Evolutionary conservation across 108 stramenopile species (phyloP).

Genomic region (Nannochloropsis oceanica): DNA sequence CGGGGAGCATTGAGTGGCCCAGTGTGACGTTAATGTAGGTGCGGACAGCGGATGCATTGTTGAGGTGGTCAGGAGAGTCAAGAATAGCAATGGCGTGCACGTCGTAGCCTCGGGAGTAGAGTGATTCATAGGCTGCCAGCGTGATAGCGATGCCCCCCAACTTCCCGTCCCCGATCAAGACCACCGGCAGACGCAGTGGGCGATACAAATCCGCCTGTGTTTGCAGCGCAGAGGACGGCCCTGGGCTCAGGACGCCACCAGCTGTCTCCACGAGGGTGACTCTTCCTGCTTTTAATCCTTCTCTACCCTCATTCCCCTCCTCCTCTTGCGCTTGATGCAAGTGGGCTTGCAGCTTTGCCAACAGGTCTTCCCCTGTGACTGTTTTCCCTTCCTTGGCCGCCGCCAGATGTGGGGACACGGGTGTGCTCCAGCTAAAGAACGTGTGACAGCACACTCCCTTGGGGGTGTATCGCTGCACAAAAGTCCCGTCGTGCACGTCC

Average conservation of each 20-base stretch:
- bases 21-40: neutral
- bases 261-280: slow-evolving; percentile 38
- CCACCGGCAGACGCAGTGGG: slow-evolving; percentile 48
- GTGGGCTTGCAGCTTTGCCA: slow-evolving; percentile 35
- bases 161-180: slow-evolving; percentile 78
- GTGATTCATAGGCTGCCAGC: slow-evolving; percentile 62
- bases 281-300: neutral
- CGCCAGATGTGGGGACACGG: slow-evolving; percentile 73
- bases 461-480: neutral
- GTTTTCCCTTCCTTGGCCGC: slow-evolving; percentile 52
- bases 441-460: slow-evolving; percentile 14
- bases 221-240: slow-evolving; percentile 57
- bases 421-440: slow-evolving; percentile 67
- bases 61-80: neutral
- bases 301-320: neutral
- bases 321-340: slow-evolving; percentile 4
- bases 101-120: slow-evolving; percentile 60
- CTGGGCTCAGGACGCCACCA: slow-evolving; percentile 40
- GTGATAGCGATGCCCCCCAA: slow-evolving; percentile 86
- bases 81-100: slow-evolving; percentile 36
- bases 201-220: slow-evolving; percentile 61
- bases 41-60: neutral
- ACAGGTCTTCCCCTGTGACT: slow-evolving; percentile 51
- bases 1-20: neutral
- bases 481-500: slow-evolving; percentile 42